Evolutionary conservation across 768 basidiomycete genomes (phyloP), one percentile per base, ranked within the genome.

Genomic region (Psilocybe subaeruginosa): DNA sequence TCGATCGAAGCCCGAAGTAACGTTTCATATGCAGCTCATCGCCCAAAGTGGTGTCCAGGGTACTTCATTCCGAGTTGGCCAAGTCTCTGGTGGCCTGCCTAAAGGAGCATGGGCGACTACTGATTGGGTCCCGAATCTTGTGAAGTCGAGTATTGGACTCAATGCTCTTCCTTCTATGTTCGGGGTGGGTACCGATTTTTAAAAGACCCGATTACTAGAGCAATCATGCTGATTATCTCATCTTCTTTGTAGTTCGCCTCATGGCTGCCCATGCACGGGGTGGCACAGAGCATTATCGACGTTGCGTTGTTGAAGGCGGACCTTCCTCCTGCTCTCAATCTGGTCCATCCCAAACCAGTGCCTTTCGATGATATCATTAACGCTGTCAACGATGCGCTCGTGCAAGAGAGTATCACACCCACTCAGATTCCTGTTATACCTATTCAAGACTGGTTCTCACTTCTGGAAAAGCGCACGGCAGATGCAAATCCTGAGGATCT

Each of bases 91-190:
- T 12, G 74, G 73, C 0, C 31, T 41, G 3, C 70, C 70, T 5
- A 75, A 70, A 14, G 79, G 78, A 4, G 74, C 75, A 4, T 81
- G 80, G 80, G 67, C 75, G 3, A 68, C 68, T 7, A 73, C 66
- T 2, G 78, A 80, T 27, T 80, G 79, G 77, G 64, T 80, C 1
- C 77, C 79, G 0, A 75, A 76, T 47, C 64, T 78, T 12, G 68
- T 78, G n/a, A 78, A 78, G 59, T 75, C 78, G 3, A 75, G 76
- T 56, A 17, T 70, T 9, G 59, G 66, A 9, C 61, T 76, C 29
- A 71, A 72, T 16, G 68, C 59, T n/a, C 61, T 77, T 17, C 76
- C 77, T 3, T 64, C 61, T 16, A 59, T 63, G 23, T 47, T 64
- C n/a, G 74, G 75, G 43, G 74, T 77, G 46, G 33, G 67, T 68